These are phyloP conservation scores for Isabelozyma pseudorhagii DNA, from an alignment of 805 yeast genomes.

Conservation along the genomic window DNA sequence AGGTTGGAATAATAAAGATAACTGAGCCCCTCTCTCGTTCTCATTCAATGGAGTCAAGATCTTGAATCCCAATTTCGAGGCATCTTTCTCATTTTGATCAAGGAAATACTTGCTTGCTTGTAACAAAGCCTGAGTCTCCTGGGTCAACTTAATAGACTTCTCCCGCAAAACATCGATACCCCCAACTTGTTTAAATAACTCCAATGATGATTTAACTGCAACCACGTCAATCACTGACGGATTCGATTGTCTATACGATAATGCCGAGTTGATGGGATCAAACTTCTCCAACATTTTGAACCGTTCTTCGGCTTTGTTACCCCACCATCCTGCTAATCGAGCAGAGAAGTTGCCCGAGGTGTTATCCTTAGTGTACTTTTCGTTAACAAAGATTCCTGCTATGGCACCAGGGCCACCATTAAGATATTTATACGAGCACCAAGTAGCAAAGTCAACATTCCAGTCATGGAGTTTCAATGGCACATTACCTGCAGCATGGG, in stretches of 20 bases:
- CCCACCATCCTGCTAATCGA: conserved; percentile 97
- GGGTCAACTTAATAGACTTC: conserved; percentile 58
- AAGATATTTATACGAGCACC: conserved; percentile 91
- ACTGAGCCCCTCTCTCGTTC: conserved; percentile 72
- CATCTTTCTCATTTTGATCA: conserved; percentile 12
- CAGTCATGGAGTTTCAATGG: conserved; percentile 76
- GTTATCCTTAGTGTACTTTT: conserved; percentile 35
- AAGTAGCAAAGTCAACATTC: conserved; percentile 89
- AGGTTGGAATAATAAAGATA: conserved; percentile 64
- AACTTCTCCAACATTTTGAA: conserved; percentile 78
- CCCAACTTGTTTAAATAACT: conserved; percentile 56
- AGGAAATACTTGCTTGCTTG: conserved; percentile 45
- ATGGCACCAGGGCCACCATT: conserved; percentile 94
- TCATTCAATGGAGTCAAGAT: conserved; percentile 69
- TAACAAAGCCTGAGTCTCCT: conserved; percentile 50
- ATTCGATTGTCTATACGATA: conserved; percentile 86
- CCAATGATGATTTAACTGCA: conserved; percentile 63
- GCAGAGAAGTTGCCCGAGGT: conserved; percentile 43
- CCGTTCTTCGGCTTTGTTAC: conserved; percentile 66
- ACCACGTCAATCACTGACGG: conserved; percentile 87
- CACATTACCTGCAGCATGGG: conserved; percentile 92
- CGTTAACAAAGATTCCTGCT: conserved; percentile 81
- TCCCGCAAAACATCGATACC: conserved; percentile 58
- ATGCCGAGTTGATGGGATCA: conserved; percentile 80
- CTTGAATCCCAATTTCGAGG: conserved; percentile 43